Conservation (phyloP, 2,329 filamentous ascomycete genomes). For the Colletotrichum agaves region DNA sequence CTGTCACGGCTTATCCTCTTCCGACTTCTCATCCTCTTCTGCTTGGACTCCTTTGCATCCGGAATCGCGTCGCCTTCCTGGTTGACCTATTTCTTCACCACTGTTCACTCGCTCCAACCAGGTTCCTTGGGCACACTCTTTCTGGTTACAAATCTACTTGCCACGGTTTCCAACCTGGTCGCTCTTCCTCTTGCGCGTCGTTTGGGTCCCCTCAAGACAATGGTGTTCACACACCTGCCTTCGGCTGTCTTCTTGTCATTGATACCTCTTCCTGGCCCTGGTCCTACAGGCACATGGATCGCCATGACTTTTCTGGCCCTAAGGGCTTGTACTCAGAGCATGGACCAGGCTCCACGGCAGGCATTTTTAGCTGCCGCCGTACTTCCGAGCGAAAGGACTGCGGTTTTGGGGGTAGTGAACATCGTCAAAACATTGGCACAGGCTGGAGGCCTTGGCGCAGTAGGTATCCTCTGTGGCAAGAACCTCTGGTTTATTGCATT, state of each 20-base stretch:
- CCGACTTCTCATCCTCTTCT: constrained; percentile 32
- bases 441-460: constrained; percentile 70
- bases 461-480: constrained; percentile 68
- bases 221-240: constrained; percentile 80
- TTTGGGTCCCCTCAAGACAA: constrained; percentile 75
- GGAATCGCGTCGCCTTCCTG: constrained; percentile 74
- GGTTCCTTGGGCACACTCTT: constrained; percentile 65
- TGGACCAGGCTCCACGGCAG: constrained; percentile 77
- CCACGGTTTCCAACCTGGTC: constrained; percentile 61
- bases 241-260: constrained; percentile 73
- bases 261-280: constrained; percentile 63
- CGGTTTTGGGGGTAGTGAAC: constrained; percentile 77
- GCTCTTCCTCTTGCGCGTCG: constrained; percentile 65
- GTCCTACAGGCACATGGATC: constrained; percentile 54
- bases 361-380: constrained; percentile 76
- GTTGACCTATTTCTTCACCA: constrained; percentile 67
- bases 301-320: constrained; percentile 70
- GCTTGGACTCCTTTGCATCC: constrained; percentile 57
- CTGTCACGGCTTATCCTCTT: constrained; percentile 34
- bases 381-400: constrained; percentile 73
- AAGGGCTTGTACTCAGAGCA: constrained; percentile 70
- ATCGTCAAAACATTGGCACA: constrained; percentile 74
- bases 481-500: constrained; percentile 72
- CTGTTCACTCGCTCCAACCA: constrained; percentile 58
- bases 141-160: constrained; percentile 62